Evolutionary conservation across 176 grass and related monocot species (phyloP).

Genomic region (Hsuehochloa calcarea): DNA sequence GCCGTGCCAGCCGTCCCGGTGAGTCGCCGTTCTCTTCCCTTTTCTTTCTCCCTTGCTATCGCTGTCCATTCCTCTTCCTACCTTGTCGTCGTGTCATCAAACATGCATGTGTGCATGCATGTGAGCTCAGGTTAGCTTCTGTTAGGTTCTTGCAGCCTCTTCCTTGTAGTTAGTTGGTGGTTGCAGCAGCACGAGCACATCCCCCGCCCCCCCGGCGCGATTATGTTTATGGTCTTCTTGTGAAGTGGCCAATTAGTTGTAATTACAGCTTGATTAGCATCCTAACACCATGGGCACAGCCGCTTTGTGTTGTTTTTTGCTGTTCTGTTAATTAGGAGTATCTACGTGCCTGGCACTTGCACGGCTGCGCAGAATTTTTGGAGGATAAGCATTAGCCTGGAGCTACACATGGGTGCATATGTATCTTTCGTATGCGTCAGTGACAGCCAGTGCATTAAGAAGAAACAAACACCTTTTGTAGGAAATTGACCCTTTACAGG

Average conservation of each 20-base stretch:
- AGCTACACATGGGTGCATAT: background rate
- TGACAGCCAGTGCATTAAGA: background rate
- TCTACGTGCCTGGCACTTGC: slow-evolving; percentile 24
- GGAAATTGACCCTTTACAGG: slow-evolving; percentile 12
- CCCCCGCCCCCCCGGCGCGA: too few relatives aligned
- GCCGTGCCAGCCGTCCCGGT: slow-evolving; percentile 37
- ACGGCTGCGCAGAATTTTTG: slow-evolving; percentile 7
- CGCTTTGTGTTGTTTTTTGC: background rate
- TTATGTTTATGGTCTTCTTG: background rate
- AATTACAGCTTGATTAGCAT: background rate
- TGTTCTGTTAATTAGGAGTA: background rate
- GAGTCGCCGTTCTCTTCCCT: background rate
- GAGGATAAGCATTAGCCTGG: slow-evolving; percentile 31
- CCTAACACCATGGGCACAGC: background rate
- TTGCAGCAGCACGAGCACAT: too few relatives aligned
- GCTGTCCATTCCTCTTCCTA: background rate
- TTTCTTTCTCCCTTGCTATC: fast-evolving
- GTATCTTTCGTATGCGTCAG: slow-evolving; percentile 17
- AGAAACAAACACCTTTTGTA: background rate
- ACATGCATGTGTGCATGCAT: slow-evolving; percentile 3
- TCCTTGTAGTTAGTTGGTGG: slow-evolving; percentile 26
- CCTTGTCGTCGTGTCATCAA: background rate
- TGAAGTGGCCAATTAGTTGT: background rate
- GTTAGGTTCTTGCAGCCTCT: slow-evolving; percentile 26
- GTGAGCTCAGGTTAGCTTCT: slow-evolving; percentile 2